Conservation (phyloP, 257 asterid genomes). For the Pogostemon cablin region DNA sequence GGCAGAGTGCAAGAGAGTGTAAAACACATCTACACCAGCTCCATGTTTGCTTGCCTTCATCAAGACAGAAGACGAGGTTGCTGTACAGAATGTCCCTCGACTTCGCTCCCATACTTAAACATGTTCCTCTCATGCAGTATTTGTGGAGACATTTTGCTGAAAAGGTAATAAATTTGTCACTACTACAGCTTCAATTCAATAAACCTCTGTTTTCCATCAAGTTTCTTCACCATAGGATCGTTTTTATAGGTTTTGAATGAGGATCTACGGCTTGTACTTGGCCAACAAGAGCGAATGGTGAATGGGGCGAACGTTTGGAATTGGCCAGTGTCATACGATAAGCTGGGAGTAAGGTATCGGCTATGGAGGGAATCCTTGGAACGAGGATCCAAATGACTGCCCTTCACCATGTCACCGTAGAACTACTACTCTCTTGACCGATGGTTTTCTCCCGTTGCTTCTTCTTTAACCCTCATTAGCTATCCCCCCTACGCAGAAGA, state of each 20-base stretch:
- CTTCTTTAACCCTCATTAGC: conserved; percentile 31
- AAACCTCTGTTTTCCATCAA: neutral
- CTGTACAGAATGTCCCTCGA: conserved; percentile 96
- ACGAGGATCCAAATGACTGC: conserved; percentile 48
- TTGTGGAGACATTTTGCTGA: conserved; percentile 93
- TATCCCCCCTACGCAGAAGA: conserved; percentile 32
- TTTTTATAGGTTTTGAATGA: conserved; percentile 70
- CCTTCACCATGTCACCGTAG: conserved; percentile 30
- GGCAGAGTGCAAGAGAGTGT: conserved; percentile 76
- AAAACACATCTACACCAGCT: conserved; percentile 93
- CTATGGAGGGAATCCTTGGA: conserved; percentile 79
- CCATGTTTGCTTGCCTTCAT: conserved; percentile 86
- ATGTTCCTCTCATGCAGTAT: conserved; percentile 74
- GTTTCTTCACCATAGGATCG: neutral
- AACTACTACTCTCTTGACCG: neutral
- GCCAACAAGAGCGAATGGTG: conserved; percentile 78
- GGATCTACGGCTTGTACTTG: conserved; percentile 80
- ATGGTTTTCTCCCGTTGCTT: conserved; percentile 1
- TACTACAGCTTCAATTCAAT: neutral
- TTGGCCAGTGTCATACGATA: conserved; percentile 75
- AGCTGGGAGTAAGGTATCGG: conserved; percentile 84
- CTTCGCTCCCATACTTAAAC: conserved; percentile 83
- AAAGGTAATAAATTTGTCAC: conserved; percentile 51
- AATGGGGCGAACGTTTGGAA: conserved; percentile 80
- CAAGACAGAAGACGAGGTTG: conserved; percentile 80